These are phyloP conservation scores for Balamuthia mandrillaris DNA, from an alignment of 208 protist species.

Conservation along the genomic window DNA sequence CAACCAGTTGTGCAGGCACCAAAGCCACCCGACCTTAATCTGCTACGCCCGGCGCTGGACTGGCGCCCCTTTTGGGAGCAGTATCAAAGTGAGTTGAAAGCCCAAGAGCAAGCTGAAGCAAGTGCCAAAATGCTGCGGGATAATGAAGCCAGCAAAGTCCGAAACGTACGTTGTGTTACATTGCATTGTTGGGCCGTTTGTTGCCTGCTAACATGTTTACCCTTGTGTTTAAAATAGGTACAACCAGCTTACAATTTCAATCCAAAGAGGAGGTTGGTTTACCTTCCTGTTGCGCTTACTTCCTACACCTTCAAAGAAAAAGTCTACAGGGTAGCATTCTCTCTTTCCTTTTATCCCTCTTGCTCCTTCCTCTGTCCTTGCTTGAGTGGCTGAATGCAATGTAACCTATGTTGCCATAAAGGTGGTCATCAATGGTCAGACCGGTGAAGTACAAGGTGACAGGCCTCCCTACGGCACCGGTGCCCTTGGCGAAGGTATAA, in stretches of 20 bases:
- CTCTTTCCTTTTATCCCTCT: neutral
- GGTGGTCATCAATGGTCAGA: slow-evolving; percentile 24
- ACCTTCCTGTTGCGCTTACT: neutral
- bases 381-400: neutral
- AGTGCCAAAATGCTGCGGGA: neutral
- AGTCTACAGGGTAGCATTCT: neutral
- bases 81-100: neutral
- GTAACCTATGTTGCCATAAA: neutral
- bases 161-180: neutral
- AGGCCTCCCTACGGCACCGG: slow-evolving; percentile 17
- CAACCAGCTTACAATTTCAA: slow-evolving; percentile 1
- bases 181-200: neutral
- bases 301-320: slow-evolving; percentile 23
- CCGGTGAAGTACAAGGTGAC: neutral
- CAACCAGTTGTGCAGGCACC: too few relatives aligned
- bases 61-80: slow-evolving; percentile 8
- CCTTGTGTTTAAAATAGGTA: too few relatives aligned
- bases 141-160: neutral
- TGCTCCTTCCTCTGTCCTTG: neutral
- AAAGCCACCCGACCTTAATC: neutral
- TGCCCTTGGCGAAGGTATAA: neutral
- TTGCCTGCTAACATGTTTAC: too few relatives aligned
- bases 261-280: neutral
- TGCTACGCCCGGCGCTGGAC: neutral
- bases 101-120: neutral